Percentiles rank a stretch among this genome's conserved stretches.
These are phyloP conservation scores for Acer negundo DNA, from an alignment of 345 rosid species.

Conservation along the genomic window DNA sequence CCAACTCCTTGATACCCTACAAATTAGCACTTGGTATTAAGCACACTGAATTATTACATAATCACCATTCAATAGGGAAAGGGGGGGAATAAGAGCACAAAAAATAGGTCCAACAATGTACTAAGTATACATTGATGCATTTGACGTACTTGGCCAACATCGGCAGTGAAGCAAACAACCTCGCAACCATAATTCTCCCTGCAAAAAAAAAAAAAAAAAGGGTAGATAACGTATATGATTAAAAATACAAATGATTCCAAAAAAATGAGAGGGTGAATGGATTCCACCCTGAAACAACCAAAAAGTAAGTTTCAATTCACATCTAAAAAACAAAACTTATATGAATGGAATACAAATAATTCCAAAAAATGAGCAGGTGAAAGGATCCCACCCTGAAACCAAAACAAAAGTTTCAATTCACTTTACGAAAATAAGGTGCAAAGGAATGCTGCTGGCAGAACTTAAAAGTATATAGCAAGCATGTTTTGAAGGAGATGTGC, in stretches of 20 bases:
- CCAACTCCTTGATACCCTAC: conserved; percentile 82
- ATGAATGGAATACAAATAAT: background rate
- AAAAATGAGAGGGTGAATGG: background rate
- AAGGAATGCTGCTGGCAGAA: background rate
- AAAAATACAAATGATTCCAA: background rate
- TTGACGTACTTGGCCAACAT: conserved; percentile 89
- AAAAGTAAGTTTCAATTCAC: background rate
- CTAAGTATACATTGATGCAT: background rate
- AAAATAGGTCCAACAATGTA: background rate
- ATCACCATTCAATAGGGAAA: background rate
- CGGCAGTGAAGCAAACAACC: conserved; percentile 99
- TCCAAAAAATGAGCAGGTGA: background rate
- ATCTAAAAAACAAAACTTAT: background rate
- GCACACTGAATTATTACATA: background rate
- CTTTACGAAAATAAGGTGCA: background rate
- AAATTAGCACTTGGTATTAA: conserved; percentile 20
- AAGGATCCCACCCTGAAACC: background rate
- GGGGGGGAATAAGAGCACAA: background rate
- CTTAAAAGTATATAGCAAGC: background rate
- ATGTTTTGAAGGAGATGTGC: background rate
- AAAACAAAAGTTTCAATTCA: background rate
- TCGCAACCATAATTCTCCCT: conserved; percentile 99
- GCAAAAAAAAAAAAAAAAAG: background rate
- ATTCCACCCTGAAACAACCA: background rate
- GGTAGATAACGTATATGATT: too few species aligned